Base-by-base conservation (phyloP, 140 eudicot species). In the Bidens hawaiensis region DNA sequence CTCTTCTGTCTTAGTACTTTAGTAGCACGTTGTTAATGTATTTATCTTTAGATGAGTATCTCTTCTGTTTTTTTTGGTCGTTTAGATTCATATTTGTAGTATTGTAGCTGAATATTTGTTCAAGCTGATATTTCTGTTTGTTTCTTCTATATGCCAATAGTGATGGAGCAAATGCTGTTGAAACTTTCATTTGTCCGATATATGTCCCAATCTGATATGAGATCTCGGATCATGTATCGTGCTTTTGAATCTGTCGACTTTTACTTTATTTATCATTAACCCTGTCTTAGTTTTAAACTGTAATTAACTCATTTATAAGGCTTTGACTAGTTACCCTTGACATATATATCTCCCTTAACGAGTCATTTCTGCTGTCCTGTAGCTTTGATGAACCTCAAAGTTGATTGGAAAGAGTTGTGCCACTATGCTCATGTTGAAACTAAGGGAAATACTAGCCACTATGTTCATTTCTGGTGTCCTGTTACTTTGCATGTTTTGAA, bases 1-100 rank as follows among this genome's bases (percentile, higher is more conserved):
- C 9, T 21, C 38, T 14, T 57, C 65, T 67, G 30, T 47, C n/a
- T n/a, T n/a, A n/a, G n/a, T n/a, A n/a, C n/a, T n/a, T 65, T 42
- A 9, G 27, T 23, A 51, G 61, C 63, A 31, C 41, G 31, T 40
- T 23, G 33, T 67, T 15, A 41, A 6, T 41, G 10, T 62, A n/a
- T 25, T 23, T 54, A 53, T 17, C 36, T 6, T 26, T 56, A 4
- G 53, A 12, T 45, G 42, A 60, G 17, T 36, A 11, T 69, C 47
- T 43, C 57, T 21, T 0, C 15, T 18, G 23, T 33, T n/a, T 30
- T 26, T 26, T 40, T 10, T n/a, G 7, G 23, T 62, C 41, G 33
- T 65, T 52, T 14, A 14, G 61, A 56, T 38, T 56, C 10, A 0
- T 41, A 18, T 10, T 3, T 28, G 36, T 68, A 19, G 26, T 27